These are phyloP conservation scores for Kodamaea nitidulidarum DNA, from an alignment of 805 yeast species.

Conservation along the genomic window DNA sequence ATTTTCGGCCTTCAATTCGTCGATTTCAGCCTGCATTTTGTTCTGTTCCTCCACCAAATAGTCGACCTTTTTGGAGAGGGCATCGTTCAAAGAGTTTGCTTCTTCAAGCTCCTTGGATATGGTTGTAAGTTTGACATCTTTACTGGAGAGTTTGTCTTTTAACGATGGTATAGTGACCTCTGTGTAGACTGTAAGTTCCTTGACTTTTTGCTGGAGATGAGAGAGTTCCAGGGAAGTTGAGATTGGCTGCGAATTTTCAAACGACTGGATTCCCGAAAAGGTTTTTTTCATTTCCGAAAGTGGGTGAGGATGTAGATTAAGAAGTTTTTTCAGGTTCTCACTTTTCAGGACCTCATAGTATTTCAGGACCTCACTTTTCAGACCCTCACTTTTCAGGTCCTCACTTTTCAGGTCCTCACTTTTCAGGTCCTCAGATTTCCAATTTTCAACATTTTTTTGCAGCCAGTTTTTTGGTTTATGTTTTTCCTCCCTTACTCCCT, in stretches of 20 bases:
- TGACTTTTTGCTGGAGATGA: slow-evolving; percentile 17
- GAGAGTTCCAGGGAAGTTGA: background rate
- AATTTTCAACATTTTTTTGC: too few relatives aligned
- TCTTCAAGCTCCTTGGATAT: slow-evolving; percentile 31
- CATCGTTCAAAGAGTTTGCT: slow-evolving; percentile 34
- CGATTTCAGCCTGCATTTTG: slow-evolving; percentile 22
- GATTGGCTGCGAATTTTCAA: background rate
- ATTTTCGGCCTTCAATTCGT: slow-evolving; percentile 35
- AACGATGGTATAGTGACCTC: slow-evolving; percentile 30
- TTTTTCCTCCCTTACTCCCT: background rate
- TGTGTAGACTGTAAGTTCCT: slow-evolving; percentile 25
- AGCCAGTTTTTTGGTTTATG: background rate
- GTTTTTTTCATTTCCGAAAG: background rate
- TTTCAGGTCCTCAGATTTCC: background rate
- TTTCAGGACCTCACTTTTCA: background rate
- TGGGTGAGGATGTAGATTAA: too few relatives aligned
- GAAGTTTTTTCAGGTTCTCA: too few relatives aligned
- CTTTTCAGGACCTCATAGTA: too few relatives aligned
- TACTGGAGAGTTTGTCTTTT: slow-evolving; percentile 25
- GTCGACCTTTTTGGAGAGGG: slow-evolving; percentile 37
- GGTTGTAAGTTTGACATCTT: slow-evolving; percentile 26
- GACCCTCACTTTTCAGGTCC: background rate
- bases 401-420: background rate
- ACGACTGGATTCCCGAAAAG: too few relatives aligned
- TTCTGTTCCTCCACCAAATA: slow-evolving; percentile 23